Percentiles rank a stretch among this genome's conserved stretches.
phyloP scores from a whole-genome alignment of 148 eudicot genomes.

The Silene uniflora region DNA sequence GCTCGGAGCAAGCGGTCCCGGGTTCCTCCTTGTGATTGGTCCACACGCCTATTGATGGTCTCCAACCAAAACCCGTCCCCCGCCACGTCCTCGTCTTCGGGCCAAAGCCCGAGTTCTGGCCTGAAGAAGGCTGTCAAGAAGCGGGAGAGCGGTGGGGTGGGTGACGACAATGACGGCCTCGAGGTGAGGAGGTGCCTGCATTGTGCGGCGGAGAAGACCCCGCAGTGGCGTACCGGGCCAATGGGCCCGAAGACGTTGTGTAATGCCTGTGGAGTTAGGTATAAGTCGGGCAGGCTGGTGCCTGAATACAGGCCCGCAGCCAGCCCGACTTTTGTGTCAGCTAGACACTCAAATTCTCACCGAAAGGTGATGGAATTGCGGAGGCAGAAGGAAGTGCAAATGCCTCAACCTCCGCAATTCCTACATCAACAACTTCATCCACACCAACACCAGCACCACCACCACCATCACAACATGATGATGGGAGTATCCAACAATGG shows the following conservation, averaged over 20 bases:
- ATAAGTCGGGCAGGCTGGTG: conserved; percentile 89
- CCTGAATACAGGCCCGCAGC: conserved; percentile 96
- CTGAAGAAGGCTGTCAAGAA: conserved; percentile 26
- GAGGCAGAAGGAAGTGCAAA: conserved; percentile 67
- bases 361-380: conserved; percentile 89
- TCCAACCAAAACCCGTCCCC: conserved; percentile 24
- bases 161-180: conserved; percentile 18
- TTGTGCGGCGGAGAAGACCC: conserved; percentile 89
- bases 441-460: background rate
- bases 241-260: conserved; percentile 94
- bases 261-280: conserved; percentile 93
- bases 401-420: conserved; percentile 44
- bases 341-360: conserved; percentile 90
- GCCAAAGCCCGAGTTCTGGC: conserved; percentile 6
- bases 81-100: background rate
- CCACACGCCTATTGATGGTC: conserved; percentile 76
- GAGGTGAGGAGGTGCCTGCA: conserved; percentile 70
- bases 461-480: conserved; percentile 30
- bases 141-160: conserved; percentile 10
- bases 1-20: conserved; percentile 95
- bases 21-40: conserved; percentile 89
- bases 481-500: conserved; percentile 48
- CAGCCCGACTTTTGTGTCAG: conserved; percentile 80
- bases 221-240: conserved; percentile 96
- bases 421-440: conserved; percentile 22